Evolutionary conservation across 2,329 filamentous ascomycete genomes (phyloP).

Genomic region (Trichoderma sp.): DNA sequence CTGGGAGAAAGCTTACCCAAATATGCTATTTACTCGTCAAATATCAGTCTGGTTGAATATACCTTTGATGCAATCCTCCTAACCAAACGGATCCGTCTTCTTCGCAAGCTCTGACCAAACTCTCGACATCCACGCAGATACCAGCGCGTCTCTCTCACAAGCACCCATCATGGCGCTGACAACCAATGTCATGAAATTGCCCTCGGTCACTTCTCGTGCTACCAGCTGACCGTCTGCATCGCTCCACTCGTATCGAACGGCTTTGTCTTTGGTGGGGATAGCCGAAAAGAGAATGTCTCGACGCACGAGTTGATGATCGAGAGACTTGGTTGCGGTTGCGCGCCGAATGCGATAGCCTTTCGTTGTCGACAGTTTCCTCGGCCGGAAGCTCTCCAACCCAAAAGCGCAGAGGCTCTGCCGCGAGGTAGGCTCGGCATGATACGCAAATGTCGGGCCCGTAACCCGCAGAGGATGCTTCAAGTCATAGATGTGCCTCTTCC

Average conservation of each 20-base stretch:
- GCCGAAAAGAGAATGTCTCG: constrained; percentile 30
- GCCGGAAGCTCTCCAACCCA: constrained; percentile 31
- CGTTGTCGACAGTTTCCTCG: constrained; percentile 24
- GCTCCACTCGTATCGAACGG: constrained; percentile 36
- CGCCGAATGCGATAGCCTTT: constrained; percentile 33
- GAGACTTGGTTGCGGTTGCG: constrained; percentile 23
- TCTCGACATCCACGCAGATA: constrained; percentile 37
- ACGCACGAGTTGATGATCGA: constrained; percentile 25
- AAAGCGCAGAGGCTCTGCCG: constrained; percentile 32
- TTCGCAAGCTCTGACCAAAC: constrained; percentile 35
- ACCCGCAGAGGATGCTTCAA: constrained; percentile 33
- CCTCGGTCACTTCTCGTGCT: constrained; percentile 34
- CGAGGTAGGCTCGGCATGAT: constrained; percentile 34
- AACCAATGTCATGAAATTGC: constrained; percentile 31
- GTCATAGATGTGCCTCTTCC: constrained; percentile 36
- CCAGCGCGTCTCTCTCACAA: constrained; percentile 35
- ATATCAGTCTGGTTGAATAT: background rate
- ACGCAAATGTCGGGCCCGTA: constrained; percentile 33
- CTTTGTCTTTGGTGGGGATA: constrained; percentile 26
- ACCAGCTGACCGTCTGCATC: constrained; percentile 30
- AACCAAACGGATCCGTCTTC: background rate
- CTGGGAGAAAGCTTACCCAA: background rate
- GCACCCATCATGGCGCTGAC: constrained; percentile 33
- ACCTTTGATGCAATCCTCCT: background rate
- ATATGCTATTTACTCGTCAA: no score